A percentile compares a stretch with the other conserved stretches of the same genome.
Evolutionary conservation across 345 rosid genomes (phyloP).

Genomic region (Murraya koenigii): DNA sequence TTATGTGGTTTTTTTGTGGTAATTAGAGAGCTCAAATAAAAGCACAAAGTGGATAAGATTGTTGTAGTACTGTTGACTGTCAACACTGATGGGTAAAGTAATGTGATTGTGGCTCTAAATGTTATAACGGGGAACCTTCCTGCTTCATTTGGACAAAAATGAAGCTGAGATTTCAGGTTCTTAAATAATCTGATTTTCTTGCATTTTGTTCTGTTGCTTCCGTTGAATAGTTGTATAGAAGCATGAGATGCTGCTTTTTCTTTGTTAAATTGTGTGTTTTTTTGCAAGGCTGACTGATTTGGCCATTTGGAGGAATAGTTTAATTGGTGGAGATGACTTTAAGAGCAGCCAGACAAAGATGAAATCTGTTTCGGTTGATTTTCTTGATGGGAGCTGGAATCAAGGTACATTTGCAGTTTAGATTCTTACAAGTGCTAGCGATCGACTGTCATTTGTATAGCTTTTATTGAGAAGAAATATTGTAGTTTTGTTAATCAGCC

Average conservation of each 20-base stretch:
- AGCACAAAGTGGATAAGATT: slow-evolving; percentile 66
- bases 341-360: slow-evolving; percentile 99
- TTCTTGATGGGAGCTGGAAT: slow-evolving; percentile 94
- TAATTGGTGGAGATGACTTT: slow-evolving; percentile 98
- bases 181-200: background rate
- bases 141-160: slow-evolving; percentile 67
- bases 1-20: background rate
- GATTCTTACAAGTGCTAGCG: no score
- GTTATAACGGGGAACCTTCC: slow-evolving; percentile 79
- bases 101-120: slow-evolving; percentile 73
- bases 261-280: background rate
- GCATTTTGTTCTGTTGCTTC: background rate
- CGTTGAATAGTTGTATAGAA: background rate
- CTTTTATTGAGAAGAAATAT: no score
- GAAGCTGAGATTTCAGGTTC: slow-evolving; percentile 90
- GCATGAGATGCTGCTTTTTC: background rate
- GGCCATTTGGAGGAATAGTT: slow-evolving; percentile 70
- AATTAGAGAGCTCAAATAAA: slow-evolving; percentile 70
- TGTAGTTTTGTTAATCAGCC: background rate
- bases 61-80: slow-evolving; percentile 94
- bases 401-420: slow-evolving; percentile 41
- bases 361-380: slow-evolving; percentile 90
- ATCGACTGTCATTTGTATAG: background rate
- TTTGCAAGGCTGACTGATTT: slow-evolving; percentile 73
- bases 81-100: slow-evolving; percentile 90